Evolutionary conservation across 2,329 filamentous ascomycete species (phyloP).

Genomic region (Ceratocystis colombiana): DNA sequence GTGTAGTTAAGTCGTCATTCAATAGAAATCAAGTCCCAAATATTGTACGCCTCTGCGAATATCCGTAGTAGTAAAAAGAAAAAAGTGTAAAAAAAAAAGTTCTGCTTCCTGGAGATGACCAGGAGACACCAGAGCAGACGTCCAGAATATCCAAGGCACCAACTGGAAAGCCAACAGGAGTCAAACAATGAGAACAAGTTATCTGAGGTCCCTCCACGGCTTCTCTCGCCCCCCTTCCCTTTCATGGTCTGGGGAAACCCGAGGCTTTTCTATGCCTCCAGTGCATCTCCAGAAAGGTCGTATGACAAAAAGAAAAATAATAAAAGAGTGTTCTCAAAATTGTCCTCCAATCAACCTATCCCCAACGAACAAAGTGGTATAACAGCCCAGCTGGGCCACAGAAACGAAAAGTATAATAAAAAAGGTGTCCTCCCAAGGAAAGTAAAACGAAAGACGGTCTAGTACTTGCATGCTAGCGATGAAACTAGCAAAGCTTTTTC

Average conservation of each 20-base stretch:
- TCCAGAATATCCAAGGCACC: conserved; percentile 10
- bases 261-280: conserved; percentile 2
- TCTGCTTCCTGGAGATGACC: conserved; percentile 3
- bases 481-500: not conserved
- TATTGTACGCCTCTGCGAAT: conserved; percentile 19
- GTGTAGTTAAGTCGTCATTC: conserved; percentile 23
- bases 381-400: conserved; percentile 13
- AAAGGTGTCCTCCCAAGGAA: not conserved
- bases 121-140: not conserved
- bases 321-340: conserved; percentile 23
- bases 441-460: conserved; percentile 10
- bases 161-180: conserved; percentile 9
- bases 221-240: not conserved
- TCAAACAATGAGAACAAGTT: conserved; percentile 24
- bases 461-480: not conserved
- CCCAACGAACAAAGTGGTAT: conserved; percentile 26
- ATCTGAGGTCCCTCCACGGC: conserved; percentile 18
- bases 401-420: conserved; percentile 18
- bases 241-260: not conserved
- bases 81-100: not conserved
- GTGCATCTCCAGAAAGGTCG: conserved; percentile 6
- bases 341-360: conserved; percentile 24
- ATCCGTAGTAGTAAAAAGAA: conserved; percentile 14
- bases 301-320: conserved; percentile 18
- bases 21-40: conserved; percentile 24